Base-by-base conservation (phyloP, 805 yeast genomes). In the Candida xyloterini region DNA sequence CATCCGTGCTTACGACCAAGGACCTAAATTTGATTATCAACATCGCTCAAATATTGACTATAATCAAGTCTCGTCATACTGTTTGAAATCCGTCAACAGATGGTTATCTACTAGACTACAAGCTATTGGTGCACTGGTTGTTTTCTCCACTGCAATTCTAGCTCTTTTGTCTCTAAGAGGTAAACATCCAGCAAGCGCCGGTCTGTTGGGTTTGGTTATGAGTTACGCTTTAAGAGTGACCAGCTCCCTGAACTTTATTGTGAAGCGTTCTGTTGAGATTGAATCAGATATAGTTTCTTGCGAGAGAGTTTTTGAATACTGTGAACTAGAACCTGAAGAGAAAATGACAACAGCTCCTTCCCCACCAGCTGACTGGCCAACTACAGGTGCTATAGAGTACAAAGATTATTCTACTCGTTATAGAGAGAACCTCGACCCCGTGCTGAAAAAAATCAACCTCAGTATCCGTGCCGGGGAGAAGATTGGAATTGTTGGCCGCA, bases 301-400 rank as follows among this genome's bases (percentile, higher is more conserved):
- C 31, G 99, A 91, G 68, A 81, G 99, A 66, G 81, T 91, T 38
- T 72, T 86, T 63, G 99, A 91, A 62, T 91, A 90, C 62, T 77
- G 95, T 26, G 62, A 67, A n/a, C 68, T 93, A 45, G 65, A 69
- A 24, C 73, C 89, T 15, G 99, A 91, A 66, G 96, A 67, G 20
- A 65, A 73, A 37, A 32, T 33, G 2, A 8, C 53, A 51, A 22
- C 21, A 14, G 73, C 55, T 73, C 31, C 45, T 7, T 30, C 30
- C 1, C 80, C 82, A 1, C 61, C 66, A 4, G 44, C 47, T 10
- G 50, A 56, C 8, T 81, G 88, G 86, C 88, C 87, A 7, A 42
- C 53, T 3, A 38, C 66, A 10, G 87, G 87, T 22, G 49, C 58
- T 0, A 66, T 81, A 16, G 57, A 58, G 15, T 78, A 80, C 47